Evolutionary conservation across 805 yeast genomes (phyloP), one percentile per base, ranked within the genome.

Genomic region (Metschnikowia dekortorum): DNA sequence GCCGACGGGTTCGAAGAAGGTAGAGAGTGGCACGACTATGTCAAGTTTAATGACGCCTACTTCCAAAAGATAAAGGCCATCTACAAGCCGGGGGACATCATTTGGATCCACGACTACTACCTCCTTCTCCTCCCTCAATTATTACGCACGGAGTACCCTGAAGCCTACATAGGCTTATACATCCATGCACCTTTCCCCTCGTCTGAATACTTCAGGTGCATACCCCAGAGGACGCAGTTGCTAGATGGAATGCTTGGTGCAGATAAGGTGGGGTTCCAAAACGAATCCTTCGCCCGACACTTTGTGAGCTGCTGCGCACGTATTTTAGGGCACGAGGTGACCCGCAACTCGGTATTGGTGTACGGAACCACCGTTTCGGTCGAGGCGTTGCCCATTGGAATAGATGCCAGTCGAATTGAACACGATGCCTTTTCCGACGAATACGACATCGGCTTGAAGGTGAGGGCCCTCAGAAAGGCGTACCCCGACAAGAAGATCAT

Each of bases 181-280:
- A 69, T 91, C 56, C 97, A 91, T 66, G 80, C 89, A 2, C 96
- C 97, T n/a, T 91, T 92, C 77, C 97, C 97, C 10, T 84, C 96
- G 28, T 84, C 90, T 14, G 99, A 94, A 68, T 90, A 91, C 66
- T 89, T 94, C 71, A 79, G 97, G 54, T 87, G 96, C 58, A 69
- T 95, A 34, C 84, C 96, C 36, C 87, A 87, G 67, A 79, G 99
- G 57, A 77, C 82, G 50, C 85, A 87, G 61, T 72, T 94, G 45
- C 75, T 94, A 51, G 96, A 89, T 61, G 98, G 99, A 14, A 80
- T 94, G 80, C 78, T 94, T 44, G 98, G 98, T 26, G 83, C 96
- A 6, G 88, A 89, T 64, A 81, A 83, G 61, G 79, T 94, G 43
- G 90, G 87, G 8, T 89, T 94, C 70, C 99, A 94, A 66, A 82